Base-by-base conservation (phyloP, 1,139 yeast genomes). In the Sugiyamaella pinicola region DNA sequence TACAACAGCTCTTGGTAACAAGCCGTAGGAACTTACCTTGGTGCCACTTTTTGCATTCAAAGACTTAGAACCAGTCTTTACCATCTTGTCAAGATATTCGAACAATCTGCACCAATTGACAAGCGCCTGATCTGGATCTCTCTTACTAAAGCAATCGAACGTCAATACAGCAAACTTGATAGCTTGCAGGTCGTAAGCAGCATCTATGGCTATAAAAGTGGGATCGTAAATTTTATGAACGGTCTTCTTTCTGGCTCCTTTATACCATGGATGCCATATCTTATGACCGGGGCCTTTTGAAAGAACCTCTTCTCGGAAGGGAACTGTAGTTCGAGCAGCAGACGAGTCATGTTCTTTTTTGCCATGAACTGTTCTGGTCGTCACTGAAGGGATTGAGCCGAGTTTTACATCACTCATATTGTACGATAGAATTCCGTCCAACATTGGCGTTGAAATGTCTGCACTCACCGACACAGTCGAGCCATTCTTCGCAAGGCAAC, bases 221-320 rank as follows among this genome's bases (percentile, higher is more conserved):
- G 35, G 47, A 2, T 31, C 28, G 19, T 51, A 51, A 17, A 35
- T 21, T n/a, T 24, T 26, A 18, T 46, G 42, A 17, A 49, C 47
- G 6, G 46, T 18, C n/a, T 13, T 12, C 22, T 47, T 50, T 22
- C 38, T 40, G 2, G 49, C 41, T 26, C 54, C 52, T 21, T 35
- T 51, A 37, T 51, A 49, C 55, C 55, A 54, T 24, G 46, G 47
- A 21, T 54, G 55, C 57, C 57, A 54, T n/a, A 53, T 47, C 17
- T 12, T n/a, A 15, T 43, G 39, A 15, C 47, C 40, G 2, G 18
- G n/a, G 9, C 29, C 29, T 18, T 21, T 21, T 4, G 29, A 22
- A 21, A 38, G 39, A 18, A 33, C 37, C n/a, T 33, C 15, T 33
- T 37, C 22, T 21, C n/a, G 19, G 24, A 19, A 18, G 8, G 40